A percentile compares a stretch with the other conserved stretches of the same genome.
These are phyloP conservation scores for Neckera pumila DNA, from an alignment of 225 moss, liverwort and hornwort species.

Conservation along the genomic window DNA sequence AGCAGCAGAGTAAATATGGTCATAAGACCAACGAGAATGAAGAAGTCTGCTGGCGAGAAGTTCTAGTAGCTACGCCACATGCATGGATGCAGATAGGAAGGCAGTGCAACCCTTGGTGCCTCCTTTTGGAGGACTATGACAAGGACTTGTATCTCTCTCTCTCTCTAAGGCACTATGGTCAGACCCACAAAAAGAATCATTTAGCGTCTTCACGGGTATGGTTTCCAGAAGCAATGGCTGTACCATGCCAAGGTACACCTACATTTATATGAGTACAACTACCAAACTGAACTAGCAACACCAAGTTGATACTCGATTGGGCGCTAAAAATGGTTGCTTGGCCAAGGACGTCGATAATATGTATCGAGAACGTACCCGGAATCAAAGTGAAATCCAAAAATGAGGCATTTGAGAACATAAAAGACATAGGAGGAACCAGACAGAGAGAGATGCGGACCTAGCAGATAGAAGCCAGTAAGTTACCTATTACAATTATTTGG, in stretches of 20 bases:
- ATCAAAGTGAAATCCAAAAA: background rate
- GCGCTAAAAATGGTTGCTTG: background rate
- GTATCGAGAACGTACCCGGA: background rate
- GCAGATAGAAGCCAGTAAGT: background rate
- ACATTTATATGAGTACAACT: background rate
- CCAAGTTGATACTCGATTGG: background rate
- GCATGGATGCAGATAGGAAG: background rate
- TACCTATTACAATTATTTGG: slow-evolving; percentile 18
- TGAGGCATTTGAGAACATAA: background rate
- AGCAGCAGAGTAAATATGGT: background rate
- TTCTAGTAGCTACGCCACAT: background rate
- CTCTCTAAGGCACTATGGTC: background rate
- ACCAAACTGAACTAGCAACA: background rate
- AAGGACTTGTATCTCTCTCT: background rate
- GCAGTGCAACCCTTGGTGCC: background rate
- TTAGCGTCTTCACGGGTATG: background rate
- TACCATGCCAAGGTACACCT: background rate
- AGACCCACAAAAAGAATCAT: background rate
- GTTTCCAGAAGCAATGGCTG: background rate
- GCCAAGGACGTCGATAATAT: background rate
- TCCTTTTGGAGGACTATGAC: background rate
- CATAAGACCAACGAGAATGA: background rate
- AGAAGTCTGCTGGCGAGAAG: background rate
- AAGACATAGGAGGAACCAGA: background rate
- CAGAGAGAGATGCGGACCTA: background rate